These are phyloP conservation scores for Crotalaria pallida DNA, from an alignment of 306 rosid genomes.

Conservation along the genomic window DNA sequence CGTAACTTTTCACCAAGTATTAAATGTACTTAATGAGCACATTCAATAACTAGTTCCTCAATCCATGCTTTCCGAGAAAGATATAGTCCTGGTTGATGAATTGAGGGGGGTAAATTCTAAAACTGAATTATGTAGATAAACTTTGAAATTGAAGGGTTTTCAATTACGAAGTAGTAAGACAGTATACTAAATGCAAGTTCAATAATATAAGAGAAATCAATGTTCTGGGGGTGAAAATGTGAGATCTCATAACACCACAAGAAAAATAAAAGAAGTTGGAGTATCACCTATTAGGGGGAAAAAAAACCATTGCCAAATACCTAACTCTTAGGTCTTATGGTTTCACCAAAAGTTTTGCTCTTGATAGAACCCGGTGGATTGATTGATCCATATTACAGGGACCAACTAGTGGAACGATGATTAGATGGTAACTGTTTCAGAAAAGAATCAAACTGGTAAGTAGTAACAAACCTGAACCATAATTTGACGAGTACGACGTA, in stretches of 20 bases:
- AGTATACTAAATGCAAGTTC: background rate
- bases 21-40: background rate
- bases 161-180: background rate
- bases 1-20: background rate
- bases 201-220: background rate
- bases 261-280: too few relatives aligned
- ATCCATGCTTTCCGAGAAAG: background rate
- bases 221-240: background rate
- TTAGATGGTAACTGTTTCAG: background rate
- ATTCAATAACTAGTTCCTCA: background rate
- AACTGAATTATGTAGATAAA: background rate
- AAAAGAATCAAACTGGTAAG: background rate
- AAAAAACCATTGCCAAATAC: background rate
- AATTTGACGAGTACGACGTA: slow-evolving; percentile 81
- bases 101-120: background rate
- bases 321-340: background rate
- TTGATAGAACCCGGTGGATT: background rate
- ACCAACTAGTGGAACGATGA: background rate
- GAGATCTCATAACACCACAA: background rate
- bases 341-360: background rate
- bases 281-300: too few relatives aligned
- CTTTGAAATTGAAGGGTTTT: background rate
- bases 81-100: background rate
- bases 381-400: background rate
- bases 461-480: slow-evolving; percentile 78